phyloP scores from a whole-genome alignment of 1,284 basidiomycete genomes.

The Boletus smithii region DNA sequence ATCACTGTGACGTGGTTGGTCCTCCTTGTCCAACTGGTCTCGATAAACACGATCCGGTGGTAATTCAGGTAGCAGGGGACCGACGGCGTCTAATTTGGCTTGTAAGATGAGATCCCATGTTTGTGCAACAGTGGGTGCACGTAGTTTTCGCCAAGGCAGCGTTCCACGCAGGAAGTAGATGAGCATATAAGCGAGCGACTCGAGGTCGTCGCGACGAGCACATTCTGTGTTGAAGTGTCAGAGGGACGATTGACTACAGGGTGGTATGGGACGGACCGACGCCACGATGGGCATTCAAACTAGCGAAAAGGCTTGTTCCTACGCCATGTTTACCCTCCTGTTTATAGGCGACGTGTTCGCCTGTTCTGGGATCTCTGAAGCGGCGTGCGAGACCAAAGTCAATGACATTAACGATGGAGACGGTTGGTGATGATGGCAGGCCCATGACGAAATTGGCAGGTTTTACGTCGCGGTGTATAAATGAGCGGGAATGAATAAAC shows the following conservation, averaged over 20 bases:
- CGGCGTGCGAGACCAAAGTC: constrained; percentile 98
- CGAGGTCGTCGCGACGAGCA: constrained; percentile 87
- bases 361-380: constrained; percentile 84
- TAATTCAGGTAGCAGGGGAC: constrained; percentile 19
- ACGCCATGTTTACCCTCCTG: constrained; percentile 86
- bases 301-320: constrained; percentile 92
- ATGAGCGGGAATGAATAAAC: constrained; percentile 69
- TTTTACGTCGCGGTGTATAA: constrained; percentile 93
- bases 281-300: constrained; percentile 92
- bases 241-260: background rate
- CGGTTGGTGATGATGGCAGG: constrained; percentile 43
- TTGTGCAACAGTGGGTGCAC: constrained; percentile 70
- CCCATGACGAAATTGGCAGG: constrained; percentile 93
- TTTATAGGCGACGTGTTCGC: constrained; percentile 86
- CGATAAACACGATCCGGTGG: constrained; percentile 20
- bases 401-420: constrained; percentile 81
- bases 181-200: constrained; percentile 89
- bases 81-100: constrained; percentile 54
- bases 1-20: constrained; percentile 4
- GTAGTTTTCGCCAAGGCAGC: constrained; percentile 86
- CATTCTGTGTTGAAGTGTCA: constrained; percentile 51
- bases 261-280: constrained; percentile 52
- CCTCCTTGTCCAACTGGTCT: constrained; percentile 2
- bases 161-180: constrained; percentile 91
- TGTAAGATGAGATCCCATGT: constrained; percentile 78